Conservation (phyloP, 768 basidiomycete species). For the Hygrophorus pudorinus region DNA sequence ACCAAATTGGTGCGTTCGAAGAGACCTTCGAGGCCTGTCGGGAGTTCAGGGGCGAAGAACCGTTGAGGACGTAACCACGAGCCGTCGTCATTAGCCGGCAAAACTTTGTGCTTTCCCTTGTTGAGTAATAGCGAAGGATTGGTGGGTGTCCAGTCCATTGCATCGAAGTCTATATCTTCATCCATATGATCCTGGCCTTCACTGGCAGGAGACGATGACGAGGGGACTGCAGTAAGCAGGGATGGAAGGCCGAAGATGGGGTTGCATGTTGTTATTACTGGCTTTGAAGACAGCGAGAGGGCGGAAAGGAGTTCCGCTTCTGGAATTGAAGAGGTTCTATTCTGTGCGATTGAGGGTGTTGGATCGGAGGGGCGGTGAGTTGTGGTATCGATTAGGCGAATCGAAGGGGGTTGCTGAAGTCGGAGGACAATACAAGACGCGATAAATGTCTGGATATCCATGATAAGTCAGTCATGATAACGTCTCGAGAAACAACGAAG, state of each 20-base stretch:
- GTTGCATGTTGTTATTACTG: slow-evolving; percentile 30
- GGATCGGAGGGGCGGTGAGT: slow-evolving; percentile 21
- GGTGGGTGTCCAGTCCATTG: slow-evolving; percentile 56
- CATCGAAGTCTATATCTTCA: slow-evolving; percentile 31
- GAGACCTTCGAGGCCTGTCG: slow-evolving; percentile 65
- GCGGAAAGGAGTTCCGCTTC: slow-evolving; percentile 55
- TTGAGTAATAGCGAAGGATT: slow-evolving; percentile 18
- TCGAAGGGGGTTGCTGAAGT: slow-evolving; percentile 57
- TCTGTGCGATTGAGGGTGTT: slow-evolving; percentile 11
- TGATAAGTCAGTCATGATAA: slow-evolving; percentile 1
- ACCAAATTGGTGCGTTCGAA: slow-evolving; percentile 51
- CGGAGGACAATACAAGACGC: slow-evolving; percentile 47
- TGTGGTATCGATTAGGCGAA: slow-evolving; percentile 58
- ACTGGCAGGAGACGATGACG: slow-evolving; percentile 9
- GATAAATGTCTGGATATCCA: slow-evolving; percentile 33
- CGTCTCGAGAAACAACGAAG: slow-evolving; percentile 2
- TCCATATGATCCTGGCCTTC: slow-evolving; percentile 1
- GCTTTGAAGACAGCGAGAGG: slow-evolving; percentile 56
- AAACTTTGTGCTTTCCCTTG: slow-evolving; percentile 16
- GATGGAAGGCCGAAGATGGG: slow-evolving; percentile 71
- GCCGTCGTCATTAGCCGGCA: slow-evolving; percentile 24
- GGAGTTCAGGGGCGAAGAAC: slow-evolving; percentile 71
- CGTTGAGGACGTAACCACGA: slow-evolving; percentile 58
- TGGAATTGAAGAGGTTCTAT: slow-evolving; percentile 5
- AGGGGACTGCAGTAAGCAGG: slow-evolving; percentile 25